A percentile compares a stretch with the other conserved stretches of the same genome.
phyloP scores from a whole-genome alignment of 805 yeast genomes.

The Candida adriatica region DNA sequence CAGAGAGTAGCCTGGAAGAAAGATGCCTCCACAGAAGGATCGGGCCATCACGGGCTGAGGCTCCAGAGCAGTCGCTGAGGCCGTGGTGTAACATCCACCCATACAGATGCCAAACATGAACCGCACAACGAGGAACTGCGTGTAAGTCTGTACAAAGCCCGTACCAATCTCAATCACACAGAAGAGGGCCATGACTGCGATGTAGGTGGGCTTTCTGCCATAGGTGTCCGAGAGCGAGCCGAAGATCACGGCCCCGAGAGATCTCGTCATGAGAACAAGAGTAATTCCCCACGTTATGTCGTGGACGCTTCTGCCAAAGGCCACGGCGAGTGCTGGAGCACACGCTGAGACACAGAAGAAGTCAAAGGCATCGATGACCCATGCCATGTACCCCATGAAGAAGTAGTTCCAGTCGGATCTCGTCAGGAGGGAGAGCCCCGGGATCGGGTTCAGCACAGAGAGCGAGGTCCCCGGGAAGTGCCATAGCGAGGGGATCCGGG shows the following conservation, averaged over 20 bases:
- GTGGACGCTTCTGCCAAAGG: conserved; percentile 36
- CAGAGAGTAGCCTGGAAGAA: conserved; percentile 52
- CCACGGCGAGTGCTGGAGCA: conserved; percentile 41
- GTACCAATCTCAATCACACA: conserved; percentile 56
- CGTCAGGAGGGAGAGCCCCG: conserved; percentile 31
- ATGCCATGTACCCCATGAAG: conserved; percentile 51
- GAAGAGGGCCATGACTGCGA: conserved; percentile 44
- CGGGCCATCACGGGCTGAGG: conserved; percentile 55
- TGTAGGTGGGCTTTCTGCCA: conserved; percentile 66
- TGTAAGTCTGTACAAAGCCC: conserved; percentile 54
- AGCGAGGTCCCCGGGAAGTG: conserved; percentile 22
- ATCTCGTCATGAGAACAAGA: conserved; percentile 61
- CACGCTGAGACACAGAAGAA: conserved; percentile 58
- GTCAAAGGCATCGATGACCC: conserved; percentile 73
- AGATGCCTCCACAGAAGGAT: conserved; percentile 55
- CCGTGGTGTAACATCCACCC: conserved; percentile 67
- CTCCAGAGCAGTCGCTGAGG: conserved; percentile 61
- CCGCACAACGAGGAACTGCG: conserved; percentile 53
- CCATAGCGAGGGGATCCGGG: conserved; percentile 24
- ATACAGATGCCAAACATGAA: conserved; percentile 62
- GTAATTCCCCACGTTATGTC: conserved; percentile 70
- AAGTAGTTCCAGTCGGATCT: conserved; percentile 50
- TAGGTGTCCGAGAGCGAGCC: conserved; percentile 55
- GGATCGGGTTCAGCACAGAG: conserved; percentile 35
- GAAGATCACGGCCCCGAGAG: conserved; percentile 60